Evolutionary conservation across 2,329 filamentous ascomycete species (phyloP), one percentile per base, ranked within the genome.

Genomic region (Dactylellina leptospora): DNA sequence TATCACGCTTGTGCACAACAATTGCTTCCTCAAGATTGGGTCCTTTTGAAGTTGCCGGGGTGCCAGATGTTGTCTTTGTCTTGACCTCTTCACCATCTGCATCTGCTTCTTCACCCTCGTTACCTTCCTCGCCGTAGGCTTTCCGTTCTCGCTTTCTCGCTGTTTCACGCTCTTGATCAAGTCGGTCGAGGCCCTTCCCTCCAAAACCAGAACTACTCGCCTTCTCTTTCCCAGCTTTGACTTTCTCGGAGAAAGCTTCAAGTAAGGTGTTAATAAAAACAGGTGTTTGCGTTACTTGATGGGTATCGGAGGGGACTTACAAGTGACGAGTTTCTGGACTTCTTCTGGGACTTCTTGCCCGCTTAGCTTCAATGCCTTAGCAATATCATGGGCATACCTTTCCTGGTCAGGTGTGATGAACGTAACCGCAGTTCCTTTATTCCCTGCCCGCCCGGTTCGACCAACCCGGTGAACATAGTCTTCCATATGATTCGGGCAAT

Each of bases 401-500:
- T 96, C 93, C 79, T 99, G 93, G 48, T 96, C 91, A 42, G 91
- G 89, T 0, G 92, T 96, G 68, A 99, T 83, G 78, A 97, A 96
- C 0, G 95, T 99, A 54, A 99, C 91, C 0, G 95, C 95, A 38
- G 92, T 96, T 74, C 95, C 95, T 20, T 88, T 96, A 77, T 97
- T 96, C n/a, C 95, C 95, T 36, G 95, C 95, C 78, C 95, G 89
- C 4, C 95, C 95, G 4, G 95, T 97, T 76, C 95, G 91, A 50
- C 95, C 95, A 55, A 91, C 92, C 73, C 95, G 89, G 79, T 97
- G 95, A 28, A 97, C 93, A 77, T 97, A 97, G 78, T 97, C 95
- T 80, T 99, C 95, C 74, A 96, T 81, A 81, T 97, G 93, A 77
- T 96, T 97, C 0, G 93, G 93, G 51, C 75, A 77, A 70, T 77